These are phyloP conservation scores for Aspergillus sclerotiicarbonarius DNA, from an alignment of 495 filamentous ascomycete genomes.

Conservation along the genomic window DNA sequence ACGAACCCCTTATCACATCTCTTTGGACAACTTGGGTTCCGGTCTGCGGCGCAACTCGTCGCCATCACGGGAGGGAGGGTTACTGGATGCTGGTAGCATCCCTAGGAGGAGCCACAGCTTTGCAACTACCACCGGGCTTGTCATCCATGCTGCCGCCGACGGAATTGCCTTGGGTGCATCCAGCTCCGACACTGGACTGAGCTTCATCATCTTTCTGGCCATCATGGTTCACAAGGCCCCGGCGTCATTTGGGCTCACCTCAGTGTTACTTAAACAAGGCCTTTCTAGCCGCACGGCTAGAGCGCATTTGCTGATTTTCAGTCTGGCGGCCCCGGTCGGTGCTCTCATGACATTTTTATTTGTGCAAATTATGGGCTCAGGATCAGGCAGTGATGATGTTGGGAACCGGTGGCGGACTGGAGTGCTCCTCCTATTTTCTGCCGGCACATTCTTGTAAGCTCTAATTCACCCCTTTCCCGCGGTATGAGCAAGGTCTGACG, in stretches of 20 bases:
- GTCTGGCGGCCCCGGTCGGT: conserved; percentile 83
- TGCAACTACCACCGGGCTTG: conserved; percentile 84
- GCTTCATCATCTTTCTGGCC: conserved; percentile 88
- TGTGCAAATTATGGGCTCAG: conserved; percentile 65
- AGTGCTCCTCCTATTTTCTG: conserved; percentile 86
- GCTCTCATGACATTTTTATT: conserved; percentile 80
- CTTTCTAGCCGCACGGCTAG: conserved; percentile 81
- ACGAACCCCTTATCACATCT: conserved; percentile 67
- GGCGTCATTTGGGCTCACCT: conserved; percentile 91
- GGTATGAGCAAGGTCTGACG: not conserved
- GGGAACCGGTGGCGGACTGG: conserved; percentile 84
- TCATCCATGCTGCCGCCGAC: conserved; percentile 97
- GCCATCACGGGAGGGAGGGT: conserved; percentile 39
- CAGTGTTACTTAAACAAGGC: conserved; percentile 83
- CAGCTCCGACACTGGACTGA: conserved; percentile 67
- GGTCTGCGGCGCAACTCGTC: conserved; percentile 55
- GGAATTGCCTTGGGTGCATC: conserved; percentile 94
- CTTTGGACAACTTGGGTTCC: conserved; percentile 69
- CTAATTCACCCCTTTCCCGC: not conserved
- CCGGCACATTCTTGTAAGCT: conserved; percentile 90
- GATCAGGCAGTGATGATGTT: conserved; percentile 41
- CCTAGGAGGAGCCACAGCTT: conserved; percentile 41
- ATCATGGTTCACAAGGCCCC: conserved; percentile 98
- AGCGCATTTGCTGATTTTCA: conserved; percentile 85
- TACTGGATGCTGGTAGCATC: conserved; percentile 32